Conservation (phyloP, 2,329 filamentous ascomycete genomes). For the Neofusicoccum parvum region DNA sequence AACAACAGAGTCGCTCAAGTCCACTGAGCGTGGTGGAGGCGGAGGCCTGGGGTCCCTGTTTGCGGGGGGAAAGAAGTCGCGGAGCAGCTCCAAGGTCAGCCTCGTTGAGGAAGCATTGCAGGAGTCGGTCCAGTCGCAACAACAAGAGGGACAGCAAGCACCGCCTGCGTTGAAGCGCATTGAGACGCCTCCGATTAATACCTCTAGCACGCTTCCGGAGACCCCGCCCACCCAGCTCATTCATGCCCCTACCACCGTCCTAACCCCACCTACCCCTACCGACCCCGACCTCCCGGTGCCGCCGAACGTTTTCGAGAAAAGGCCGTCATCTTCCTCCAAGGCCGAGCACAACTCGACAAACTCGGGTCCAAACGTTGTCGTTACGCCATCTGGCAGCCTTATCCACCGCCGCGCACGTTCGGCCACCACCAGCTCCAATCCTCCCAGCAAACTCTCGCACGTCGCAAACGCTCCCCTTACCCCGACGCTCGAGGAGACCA, state of each 20-base stretch:
- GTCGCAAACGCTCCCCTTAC: constrained; percentile 66
- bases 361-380: constrained; percentile 55
- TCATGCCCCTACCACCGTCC: constrained; percentile 57
- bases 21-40: constrained; percentile 45
- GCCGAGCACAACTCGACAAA: constrained; percentile 33
- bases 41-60: constrained; percentile 47
- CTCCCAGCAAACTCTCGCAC: constrained; percentile 87
- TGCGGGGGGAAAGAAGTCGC: constrained; percentile 37
- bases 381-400: constrained; percentile 69
- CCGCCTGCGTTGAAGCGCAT: constrained; percentile 21
- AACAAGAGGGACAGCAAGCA: constrained; percentile 2
- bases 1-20: constrained; percentile 41
- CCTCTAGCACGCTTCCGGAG: constrained; percentile 43
- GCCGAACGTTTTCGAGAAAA: constrained; percentile 22
- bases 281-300: constrained; percentile 33
- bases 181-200: constrained; percentile 29
- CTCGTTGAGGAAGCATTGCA: constrained; percentile 20
- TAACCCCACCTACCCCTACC: constrained; percentile 66
- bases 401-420: constrained; percentile 69
- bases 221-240: constrained; percentile 43
- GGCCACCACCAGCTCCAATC: constrained; percentile 53
- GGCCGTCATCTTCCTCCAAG: constrained; percentile 12
- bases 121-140: constrained; percentile 19
- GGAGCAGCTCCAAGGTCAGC: constrained; percentile 22
- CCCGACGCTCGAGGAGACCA: constrained; percentile 73